Percentiles rank a stretch among this genome's conserved stretches.
phyloP scores from a whole-genome alignment of 176 grass and related monocot species.

The Cocos nucifera region DNA sequence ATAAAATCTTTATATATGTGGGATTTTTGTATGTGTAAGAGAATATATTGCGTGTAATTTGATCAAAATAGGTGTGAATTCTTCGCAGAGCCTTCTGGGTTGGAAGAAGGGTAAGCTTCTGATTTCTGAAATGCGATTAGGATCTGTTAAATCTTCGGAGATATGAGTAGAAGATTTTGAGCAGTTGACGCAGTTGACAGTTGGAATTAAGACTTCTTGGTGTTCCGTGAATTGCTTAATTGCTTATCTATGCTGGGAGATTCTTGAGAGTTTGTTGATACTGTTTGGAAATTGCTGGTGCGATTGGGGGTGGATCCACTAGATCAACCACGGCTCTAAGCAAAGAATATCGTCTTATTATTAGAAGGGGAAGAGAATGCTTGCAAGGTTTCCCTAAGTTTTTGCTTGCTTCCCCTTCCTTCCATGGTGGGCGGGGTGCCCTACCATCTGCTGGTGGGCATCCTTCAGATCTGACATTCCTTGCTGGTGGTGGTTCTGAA shows the following conservation, averaged over 20 bases:
- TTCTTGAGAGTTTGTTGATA: background rate
- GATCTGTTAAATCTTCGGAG: no score
- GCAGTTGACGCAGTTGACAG: no score
- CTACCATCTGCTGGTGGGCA: conserved; percentile 88
- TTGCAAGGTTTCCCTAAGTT: conserved; percentile 56
- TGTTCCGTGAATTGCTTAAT: no score
- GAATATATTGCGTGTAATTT: no score
- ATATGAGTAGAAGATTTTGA: no score
- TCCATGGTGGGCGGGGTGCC: conserved; percentile 77
- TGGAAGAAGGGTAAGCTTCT: no score
- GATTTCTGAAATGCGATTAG: no score
- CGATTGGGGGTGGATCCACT: conserved; percentile 55
- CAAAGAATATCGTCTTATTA: conserved; percentile 41
- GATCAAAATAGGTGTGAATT: no score
- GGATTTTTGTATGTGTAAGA: no score
- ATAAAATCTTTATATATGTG: no score
- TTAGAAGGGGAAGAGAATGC: conserved; percentile 45
- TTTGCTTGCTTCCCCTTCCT: conserved; percentile 72
- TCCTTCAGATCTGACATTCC: conserved; percentile 76
- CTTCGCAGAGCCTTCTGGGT: no score
- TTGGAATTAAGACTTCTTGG: no score
- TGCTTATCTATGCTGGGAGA: background rate
- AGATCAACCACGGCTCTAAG: conserved; percentile 64
- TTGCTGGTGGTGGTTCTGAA: conserved; percentile 58
- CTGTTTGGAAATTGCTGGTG: conserved; percentile 35